Conservation (phyloP, 495 filamentous ascomycete genomes). For the Saxispiralis lemnorum region DNA sequence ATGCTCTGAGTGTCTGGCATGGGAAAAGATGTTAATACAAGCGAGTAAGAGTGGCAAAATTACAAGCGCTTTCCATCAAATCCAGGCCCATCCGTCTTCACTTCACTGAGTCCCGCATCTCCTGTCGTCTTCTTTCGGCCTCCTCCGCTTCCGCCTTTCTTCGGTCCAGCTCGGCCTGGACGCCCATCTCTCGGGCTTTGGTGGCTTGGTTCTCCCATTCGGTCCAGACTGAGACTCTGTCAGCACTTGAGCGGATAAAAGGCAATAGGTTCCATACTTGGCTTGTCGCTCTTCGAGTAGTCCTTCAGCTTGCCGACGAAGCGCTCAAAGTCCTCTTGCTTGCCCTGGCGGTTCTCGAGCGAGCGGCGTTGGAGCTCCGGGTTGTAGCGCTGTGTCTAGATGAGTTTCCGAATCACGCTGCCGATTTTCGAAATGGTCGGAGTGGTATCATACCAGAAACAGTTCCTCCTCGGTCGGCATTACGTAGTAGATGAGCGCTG, state of each 20-base stretch:
- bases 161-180: conserved; percentile 33
- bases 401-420: too few species aligned
- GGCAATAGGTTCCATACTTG: conserved; percentile 33
- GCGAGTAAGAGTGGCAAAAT: too few species aligned
- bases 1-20: too few species aligned
- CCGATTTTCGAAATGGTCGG: neutral
- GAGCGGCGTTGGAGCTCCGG: conserved; percentile 77
- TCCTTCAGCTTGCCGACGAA: conserved; percentile 71
- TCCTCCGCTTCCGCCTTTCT: conserved; percentile 36
- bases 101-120: conserved; percentile 29
- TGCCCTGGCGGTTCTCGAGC: conserved; percentile 51
- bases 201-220: conserved; percentile 29
- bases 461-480: conserved; percentile 81
- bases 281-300: conserved; percentile 78
- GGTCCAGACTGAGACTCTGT: conserved; percentile 52
- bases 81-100: neutral
- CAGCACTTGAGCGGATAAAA: conserved; percentile 2
- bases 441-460: conserved; percentile 35
- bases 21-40: too few species aligned
- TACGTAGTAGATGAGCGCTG: conserved; percentile 62
- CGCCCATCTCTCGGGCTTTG: conserved; percentile 1
- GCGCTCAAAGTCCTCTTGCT: conserved; percentile 70
- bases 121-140: conserved; percentile 43
- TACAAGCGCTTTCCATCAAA: neutral
- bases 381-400: conserved; percentile 51